A percentile compares a stretch with the other conserved stretches of the same genome.
These are phyloP conservation scores for Fusarium hostae DNA, from an alignment of 2,329 filamentous ascomycete species.

Conservation along the genomic window DNA sequence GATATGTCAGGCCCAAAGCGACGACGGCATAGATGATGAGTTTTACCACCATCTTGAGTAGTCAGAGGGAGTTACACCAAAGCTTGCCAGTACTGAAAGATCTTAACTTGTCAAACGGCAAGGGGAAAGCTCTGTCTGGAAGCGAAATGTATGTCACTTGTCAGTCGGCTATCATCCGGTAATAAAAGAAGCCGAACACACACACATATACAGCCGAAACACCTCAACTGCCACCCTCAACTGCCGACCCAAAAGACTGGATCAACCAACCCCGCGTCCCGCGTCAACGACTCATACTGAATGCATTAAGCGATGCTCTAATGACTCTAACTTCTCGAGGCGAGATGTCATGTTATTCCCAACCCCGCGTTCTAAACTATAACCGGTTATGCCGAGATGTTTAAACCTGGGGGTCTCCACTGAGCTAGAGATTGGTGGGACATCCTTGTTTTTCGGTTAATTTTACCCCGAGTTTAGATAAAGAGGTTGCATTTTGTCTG, in stretches of 20 bases:
- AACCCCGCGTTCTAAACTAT: constrained; percentile 37
- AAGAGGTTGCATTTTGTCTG: neutral
- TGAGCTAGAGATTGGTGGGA: neutral
- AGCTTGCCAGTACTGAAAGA: neutral
- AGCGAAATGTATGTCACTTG: neutral
- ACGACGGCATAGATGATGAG: constrained; percentile 5
- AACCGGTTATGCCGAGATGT: constrained; percentile 12
- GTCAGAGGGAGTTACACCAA: too few relatives aligned
- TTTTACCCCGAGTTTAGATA: constrained; percentile 22
- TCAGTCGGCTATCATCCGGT: neutral
- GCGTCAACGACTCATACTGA: constrained; percentile 6
- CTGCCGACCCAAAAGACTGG: constrained; percentile 21
- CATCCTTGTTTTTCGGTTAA: constrained; percentile 29
- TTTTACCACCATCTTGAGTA: constrained; percentile 7
- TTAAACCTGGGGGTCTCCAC: constrained; percentile 23
- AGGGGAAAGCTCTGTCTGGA: neutral
- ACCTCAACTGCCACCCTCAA: constrained; percentile 34
- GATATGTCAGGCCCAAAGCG: constrained; percentile 14
- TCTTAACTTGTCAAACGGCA: neutral
- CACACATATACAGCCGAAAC: neutral
- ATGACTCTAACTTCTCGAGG: constrained; percentile 21
- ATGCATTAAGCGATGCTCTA: neutral
- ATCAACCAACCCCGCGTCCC: constrained; percentile 37
- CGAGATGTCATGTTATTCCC: neutral
- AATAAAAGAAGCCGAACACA: neutral